Percentiles rank a stretch among this genome's conserved stretches.
phyloP scores from a whole-genome alignment of 2,329 filamentous ascomycete genomes.

The Aspergillus costaricaensis region DNA sequence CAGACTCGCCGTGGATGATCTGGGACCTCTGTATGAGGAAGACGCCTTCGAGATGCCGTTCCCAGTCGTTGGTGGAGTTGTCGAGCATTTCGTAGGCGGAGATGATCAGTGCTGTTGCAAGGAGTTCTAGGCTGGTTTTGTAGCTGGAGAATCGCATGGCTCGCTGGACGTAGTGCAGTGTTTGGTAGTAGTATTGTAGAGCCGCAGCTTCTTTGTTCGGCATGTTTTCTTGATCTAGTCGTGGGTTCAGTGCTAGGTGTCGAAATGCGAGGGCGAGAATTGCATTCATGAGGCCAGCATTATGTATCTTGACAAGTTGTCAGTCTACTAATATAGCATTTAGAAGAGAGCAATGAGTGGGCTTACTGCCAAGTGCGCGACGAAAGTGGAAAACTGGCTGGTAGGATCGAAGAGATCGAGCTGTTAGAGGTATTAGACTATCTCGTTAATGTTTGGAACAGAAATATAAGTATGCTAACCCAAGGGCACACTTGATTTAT shows the following conservation, averaged over 20 bases:
- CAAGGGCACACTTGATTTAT: slow-evolving; percentile 34
- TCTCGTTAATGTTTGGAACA: neutral
- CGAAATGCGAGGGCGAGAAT: slow-evolving; percentile 17
- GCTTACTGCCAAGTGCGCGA: slow-evolving; percentile 44
- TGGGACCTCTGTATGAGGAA: slow-evolving; percentile 68
- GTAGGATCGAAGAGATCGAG: slow-evolving; percentile 49
- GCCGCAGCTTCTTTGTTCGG: slow-evolving; percentile 38
- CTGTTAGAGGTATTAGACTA: neutral
- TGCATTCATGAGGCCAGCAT: slow-evolving; percentile 4
- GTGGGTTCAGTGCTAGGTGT: neutral
- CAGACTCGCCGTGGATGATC: slow-evolving; percentile 60
- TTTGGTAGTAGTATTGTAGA: slow-evolving; percentile 63
- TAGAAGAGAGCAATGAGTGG: too few relatives aligned
- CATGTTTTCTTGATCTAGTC: neutral
- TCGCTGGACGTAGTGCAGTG: slow-evolving; percentile 61
- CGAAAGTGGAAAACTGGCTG: slow-evolving; percentile 41
- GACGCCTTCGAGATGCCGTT: slow-evolving; percentile 63
- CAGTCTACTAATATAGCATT: too few relatives aligned
- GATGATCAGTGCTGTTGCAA: slow-evolving; percentile 61
- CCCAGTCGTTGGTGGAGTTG: slow-evolving; percentile 59
- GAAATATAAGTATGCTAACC: neutral
- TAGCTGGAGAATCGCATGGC: slow-evolving; percentile 62
- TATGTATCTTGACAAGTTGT: neutral
- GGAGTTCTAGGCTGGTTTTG: slow-evolving; percentile 58
- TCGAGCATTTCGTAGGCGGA: slow-evolving; percentile 68